Conservation (phyloP, 179 eudicot species). For the Vitellaria paradoxa region DNA sequence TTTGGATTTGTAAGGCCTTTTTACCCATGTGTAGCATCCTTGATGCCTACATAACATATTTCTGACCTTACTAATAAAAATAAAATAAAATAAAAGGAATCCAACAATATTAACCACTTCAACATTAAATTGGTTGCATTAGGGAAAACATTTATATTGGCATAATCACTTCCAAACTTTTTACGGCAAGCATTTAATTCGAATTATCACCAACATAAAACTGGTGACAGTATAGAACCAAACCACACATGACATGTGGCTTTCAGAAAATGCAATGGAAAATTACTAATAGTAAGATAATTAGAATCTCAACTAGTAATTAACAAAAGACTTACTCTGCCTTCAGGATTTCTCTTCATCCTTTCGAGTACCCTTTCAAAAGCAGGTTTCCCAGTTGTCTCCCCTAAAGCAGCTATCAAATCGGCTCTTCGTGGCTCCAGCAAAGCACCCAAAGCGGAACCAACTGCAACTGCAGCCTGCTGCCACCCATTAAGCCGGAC, state of each 20-base stretch:
- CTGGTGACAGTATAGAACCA: neutral
- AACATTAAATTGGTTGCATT: neutral
- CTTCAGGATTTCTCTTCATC: conserved; percentile 86
- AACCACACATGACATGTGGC: neutral
- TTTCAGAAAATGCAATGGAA: no score
- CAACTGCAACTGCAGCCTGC: conserved; percentile 96
- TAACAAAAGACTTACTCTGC: conserved; percentile 51
- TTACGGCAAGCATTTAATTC: neutral
- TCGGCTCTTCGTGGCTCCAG: conserved; percentile 96
- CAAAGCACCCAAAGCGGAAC: conserved; percentile 91
- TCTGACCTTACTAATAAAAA: neutral
- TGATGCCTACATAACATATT: no score
- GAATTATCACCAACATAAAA: neutral
- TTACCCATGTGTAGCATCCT: no score
- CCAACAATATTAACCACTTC: no score
- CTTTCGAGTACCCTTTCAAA: conserved; percentile 85
- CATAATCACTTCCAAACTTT: neutral
- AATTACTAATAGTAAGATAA: no score
- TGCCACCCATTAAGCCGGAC: conserved; percentile 82
- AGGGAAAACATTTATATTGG: neutral
- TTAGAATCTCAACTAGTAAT: neutral
- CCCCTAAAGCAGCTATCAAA: conserved; percentile 92
- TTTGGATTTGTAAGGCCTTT: no score
- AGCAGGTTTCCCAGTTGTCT: conserved; percentile 94
- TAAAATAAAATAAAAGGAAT: neutral